Evolutionary conservation across 108 stramenopile species (phyloP).

Genomic region (Chaetoceros tenuissimus): DNA sequence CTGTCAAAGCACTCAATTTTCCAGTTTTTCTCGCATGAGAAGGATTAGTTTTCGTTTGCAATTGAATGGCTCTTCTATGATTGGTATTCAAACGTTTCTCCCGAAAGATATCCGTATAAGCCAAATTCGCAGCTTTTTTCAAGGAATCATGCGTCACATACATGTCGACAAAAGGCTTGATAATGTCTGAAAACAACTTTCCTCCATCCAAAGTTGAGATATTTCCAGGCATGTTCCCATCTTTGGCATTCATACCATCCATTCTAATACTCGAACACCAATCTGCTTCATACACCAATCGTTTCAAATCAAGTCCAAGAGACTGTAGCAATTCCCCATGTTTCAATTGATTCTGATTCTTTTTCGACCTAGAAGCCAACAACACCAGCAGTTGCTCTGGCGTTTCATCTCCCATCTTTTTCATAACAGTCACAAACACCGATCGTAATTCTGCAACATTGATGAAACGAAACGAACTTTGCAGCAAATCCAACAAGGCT

Average conservation of each 20-base stretch:
- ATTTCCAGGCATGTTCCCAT: neutral
- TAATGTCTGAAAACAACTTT: neutral
- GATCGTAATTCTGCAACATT: conserved; percentile 68
- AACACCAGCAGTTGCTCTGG: conserved; percentile 53
- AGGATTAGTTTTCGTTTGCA: conserved; percentile 12
- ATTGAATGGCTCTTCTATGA: conserved; percentile 38
- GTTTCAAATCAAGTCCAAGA: conserved; percentile 53
- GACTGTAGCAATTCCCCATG: conserved; percentile 65
- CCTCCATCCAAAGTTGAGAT: neutral
- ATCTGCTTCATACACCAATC: conserved; percentile 81
- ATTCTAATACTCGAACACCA: conserved; percentile 50
- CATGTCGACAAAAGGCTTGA: conserved; percentile 22
- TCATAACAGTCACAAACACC: conserved; percentile 62
- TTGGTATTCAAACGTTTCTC: conserved; percentile 59
- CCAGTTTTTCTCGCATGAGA: conserved; percentile 5
- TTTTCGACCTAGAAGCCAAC: conserved; percentile 44
- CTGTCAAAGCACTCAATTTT: conserved; percentile 5
- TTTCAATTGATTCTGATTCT: conserved; percentile 38
- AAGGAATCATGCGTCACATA: conserved; percentile 39
- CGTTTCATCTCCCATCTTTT: conserved; percentile 64
- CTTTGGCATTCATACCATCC: neutral
- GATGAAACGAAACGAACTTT: conserved; percentile 62
- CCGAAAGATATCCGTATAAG: conserved; percentile 45
- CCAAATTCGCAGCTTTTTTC: conserved; percentile 40
- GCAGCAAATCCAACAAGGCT: conserved; percentile 50